Conservation (phyloP, 352 stramenopile genomes). For the Aphanomyces cochlioides region DNA sequence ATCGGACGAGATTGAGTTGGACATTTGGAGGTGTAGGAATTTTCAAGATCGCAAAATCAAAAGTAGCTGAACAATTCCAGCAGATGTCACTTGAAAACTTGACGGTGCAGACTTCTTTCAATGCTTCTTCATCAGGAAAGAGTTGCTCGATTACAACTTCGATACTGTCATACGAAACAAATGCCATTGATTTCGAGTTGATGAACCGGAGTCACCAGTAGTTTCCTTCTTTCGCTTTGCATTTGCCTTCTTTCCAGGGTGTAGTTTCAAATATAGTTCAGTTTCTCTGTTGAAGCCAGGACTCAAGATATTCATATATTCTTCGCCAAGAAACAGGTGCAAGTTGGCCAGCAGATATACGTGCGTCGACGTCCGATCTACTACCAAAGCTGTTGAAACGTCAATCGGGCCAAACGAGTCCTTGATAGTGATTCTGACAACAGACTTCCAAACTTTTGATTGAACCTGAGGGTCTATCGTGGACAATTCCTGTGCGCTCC, state of each 20-base stretch:
- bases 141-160: constrained; percentile 33
- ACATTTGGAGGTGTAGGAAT: constrained; percentile 32
- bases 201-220: constrained; percentile 3
- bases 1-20: constrained; percentile 17
- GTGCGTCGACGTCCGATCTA: constrained; percentile 36
- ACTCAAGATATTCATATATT: constrained; percentile 36
- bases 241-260: constrained; percentile 33
- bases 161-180: too few relatives aligned
- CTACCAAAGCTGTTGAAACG: constrained; percentile 38
- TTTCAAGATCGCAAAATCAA: constrained; percentile 42
- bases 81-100: constrained; percentile 34
- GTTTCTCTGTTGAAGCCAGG: constrained; percentile 38
- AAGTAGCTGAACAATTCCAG: constrained; percentile 36
- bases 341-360: constrained; percentile 42
- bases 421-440: constrained; percentile 37
- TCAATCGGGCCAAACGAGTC: constrained; percentile 33
- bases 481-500: constrained; percentile 29
- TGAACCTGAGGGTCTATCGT: constrained; percentile 34
- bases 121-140: constrained; percentile 22
- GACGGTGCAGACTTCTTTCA: constrained; percentile 34
- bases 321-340: constrained; percentile 36
- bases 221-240: constrained; percentile 30
- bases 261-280: constrained; percentile 31
- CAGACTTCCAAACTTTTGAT: constrained; percentile 38
- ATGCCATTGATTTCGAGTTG: constrained; percentile 21